Percentiles rank a stretch among this genome's conserved stretches.
These are phyloP conservation scores for Sclerotiophoma versabilis DNA, from an alignment of 2,329 filamentous ascomycete species.

Conservation along the genomic window DNA sequence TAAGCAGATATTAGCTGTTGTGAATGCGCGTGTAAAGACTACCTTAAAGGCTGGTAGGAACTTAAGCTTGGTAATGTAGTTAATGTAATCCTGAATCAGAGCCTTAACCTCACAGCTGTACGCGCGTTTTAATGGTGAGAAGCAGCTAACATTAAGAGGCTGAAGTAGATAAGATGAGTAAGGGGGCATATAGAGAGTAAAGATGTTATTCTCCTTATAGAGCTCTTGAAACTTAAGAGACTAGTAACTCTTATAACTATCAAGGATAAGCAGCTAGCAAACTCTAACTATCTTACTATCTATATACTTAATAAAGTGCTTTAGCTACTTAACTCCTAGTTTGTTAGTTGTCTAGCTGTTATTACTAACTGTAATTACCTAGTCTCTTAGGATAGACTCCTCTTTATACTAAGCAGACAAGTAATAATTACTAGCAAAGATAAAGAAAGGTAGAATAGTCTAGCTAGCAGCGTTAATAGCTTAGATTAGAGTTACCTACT, in stretches of 20 bases:
- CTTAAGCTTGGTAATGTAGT: constrained; percentile 30
- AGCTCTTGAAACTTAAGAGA: constrained; percentile 46
- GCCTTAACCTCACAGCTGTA: constrained; percentile 40
- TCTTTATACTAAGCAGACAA: constrained; percentile 18
- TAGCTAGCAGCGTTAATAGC: constrained; percentile 10
- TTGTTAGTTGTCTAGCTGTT: constrained; percentile 49
- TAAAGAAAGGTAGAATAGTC: not conserved
- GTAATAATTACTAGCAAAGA: constrained; percentile 2
- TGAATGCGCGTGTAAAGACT: constrained; percentile 33
- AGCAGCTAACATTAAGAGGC: constrained; percentile 50
- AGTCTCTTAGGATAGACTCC: constrained; percentile 29
- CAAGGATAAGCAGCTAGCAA: constrained; percentile 48
- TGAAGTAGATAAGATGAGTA: constrained; percentile 50
- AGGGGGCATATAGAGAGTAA: constrained; percentile 23
- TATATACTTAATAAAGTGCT: constrained; percentile 47
- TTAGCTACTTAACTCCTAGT: constrained; percentile 28
- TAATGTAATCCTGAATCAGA: constrained; percentile 36
- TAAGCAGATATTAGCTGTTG: constrained; percentile 32
- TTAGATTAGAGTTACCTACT: constrained; percentile 17
- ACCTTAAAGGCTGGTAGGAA: constrained; percentile 26
- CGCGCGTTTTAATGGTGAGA: constrained; percentile 42
- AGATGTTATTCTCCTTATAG: constrained; percentile 48
- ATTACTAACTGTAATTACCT: constrained; percentile 27
- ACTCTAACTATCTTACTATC: constrained; percentile 26
- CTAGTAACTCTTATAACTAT: constrained; percentile 47